These are phyloP conservation scores for Ensete glaucum DNA, from an alignment of 176 grass and related monocot species.

Conservation along the genomic window DNA sequence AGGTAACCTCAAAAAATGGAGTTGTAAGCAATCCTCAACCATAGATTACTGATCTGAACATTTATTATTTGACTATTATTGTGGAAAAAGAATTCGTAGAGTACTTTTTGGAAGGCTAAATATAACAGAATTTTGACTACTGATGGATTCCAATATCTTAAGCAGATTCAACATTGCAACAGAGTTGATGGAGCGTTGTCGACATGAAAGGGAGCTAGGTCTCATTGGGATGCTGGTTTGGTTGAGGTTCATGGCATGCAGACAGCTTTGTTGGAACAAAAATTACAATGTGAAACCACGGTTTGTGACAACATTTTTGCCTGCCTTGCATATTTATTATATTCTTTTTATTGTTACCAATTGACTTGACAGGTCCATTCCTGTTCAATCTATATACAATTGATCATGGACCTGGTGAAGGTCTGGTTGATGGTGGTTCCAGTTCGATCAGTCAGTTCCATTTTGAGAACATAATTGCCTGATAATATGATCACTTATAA, in stretches of 20 bases:
- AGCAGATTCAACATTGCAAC: slow-evolving; percentile 17
- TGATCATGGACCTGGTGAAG: no score
- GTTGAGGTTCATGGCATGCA: slow-evolving; percentile 19
- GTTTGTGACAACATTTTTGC: neutral
- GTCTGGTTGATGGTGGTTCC: no score
- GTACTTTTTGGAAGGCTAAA: neutral
- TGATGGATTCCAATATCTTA: neutral
- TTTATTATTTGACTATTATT: neutral
- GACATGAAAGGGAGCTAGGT: slow-evolving; percentile 11
- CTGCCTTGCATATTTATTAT: neutral
- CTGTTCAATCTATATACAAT: no score
- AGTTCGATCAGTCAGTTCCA: no score
- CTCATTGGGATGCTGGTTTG: slow-evolving; percentile 14
- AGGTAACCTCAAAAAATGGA: neutral
- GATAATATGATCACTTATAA: no score
- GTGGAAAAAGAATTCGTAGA: neutral
- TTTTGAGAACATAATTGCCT: no score
- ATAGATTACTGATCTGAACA: neutral
- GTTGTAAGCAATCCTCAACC: neutral
- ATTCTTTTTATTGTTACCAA: neutral
- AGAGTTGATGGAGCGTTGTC: neutral
- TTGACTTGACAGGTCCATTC: no score
- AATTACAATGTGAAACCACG: slow-evolving; percentile 24
- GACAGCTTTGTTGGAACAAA: slow-evolving; percentile 19
- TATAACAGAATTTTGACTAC: neutral